These are phyloP conservation scores for Canavalia gladiata DNA, from an alignment of 306 rosid species.

Conservation along the genomic window DNA sequence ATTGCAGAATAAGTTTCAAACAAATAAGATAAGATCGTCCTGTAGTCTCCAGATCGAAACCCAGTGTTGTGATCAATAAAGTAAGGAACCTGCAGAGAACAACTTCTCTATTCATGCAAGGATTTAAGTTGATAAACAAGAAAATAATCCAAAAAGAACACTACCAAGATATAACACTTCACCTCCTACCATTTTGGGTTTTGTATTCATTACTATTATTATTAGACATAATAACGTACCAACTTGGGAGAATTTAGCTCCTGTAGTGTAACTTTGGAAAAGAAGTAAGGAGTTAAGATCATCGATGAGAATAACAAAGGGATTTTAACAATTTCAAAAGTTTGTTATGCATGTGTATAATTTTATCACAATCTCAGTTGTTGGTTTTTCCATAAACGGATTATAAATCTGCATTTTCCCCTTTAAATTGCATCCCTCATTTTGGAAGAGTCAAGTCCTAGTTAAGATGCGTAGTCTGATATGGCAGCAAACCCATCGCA, in stretches of 20 bases:
- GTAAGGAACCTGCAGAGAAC: slow-evolving; percentile 74
- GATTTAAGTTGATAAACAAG: slow-evolving; percentile 32
- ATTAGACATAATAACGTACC: neutral
- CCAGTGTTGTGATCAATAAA: slow-evolving; percentile 82
- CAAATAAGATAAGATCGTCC: slow-evolving; percentile 73
- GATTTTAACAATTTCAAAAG: neutral
- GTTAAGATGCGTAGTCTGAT: slow-evolving; percentile 10
- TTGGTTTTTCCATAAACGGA: neutral
- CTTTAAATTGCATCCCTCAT: neutral
- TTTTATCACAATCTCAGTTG: neutral
- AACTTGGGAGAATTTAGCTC: neutral
- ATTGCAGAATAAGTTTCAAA: slow-evolving; percentile 74
- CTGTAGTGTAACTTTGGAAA: neutral
- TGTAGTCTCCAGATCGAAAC: slow-evolving; percentile 71
- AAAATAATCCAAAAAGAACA: neutral
- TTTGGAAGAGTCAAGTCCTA: neutral
- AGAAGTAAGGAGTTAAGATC: neutral
- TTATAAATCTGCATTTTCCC: neutral
- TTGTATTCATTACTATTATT: neutral
- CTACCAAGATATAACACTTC: neutral
- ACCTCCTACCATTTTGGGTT: neutral
- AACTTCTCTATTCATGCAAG: slow-evolving; percentile 32
- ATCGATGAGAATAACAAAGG: neutral
- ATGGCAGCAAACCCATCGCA: slow-evolving; percentile 4
- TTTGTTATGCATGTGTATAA: neutral